Base-by-base conservation (phyloP, 495 filamentous ascomycete species). In the Penicillium dipodomyicola region DNA sequence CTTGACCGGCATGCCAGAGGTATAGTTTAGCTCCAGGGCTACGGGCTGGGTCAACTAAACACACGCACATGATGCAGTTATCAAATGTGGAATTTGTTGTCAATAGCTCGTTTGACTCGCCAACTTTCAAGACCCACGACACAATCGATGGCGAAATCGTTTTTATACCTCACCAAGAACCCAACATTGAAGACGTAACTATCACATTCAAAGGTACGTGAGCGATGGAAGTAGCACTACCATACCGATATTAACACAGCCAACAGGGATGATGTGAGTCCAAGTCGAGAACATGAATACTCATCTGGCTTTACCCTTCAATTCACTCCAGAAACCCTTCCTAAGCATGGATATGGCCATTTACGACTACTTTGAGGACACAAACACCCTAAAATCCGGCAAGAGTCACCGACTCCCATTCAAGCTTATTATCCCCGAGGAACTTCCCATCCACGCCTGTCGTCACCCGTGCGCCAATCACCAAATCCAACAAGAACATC, bases 251-350 rank as follows among this genome's bases (percentile, higher is more conserved):
- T 29, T 48, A 6, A 49, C 45, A 10, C 11, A 4, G 1, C 32
- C 11, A 46, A 43, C 15, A 43, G 37, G 40, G 11, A 50, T 22
- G 27, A 45, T 42, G 15, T 5, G 15, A 29, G 50, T 35, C 0
- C 37, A 59, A 48, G 32, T 22, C 7, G 57, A 59, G 14, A 55
- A 50, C 35, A 48, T 60, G 37, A 35, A 55, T 4, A 46, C 46
- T 2, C 57, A 55, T 22, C 3, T 60, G 22, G 45, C 51, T 15
- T 5, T 55, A 15, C 41, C 52, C 7, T 14, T 17, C 22, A 35
- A 2, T 1, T 15, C 32, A 55, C 22, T 47, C n/a, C 20, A 20
- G n/a, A 54, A 19, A n/a, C 35, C 29, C 12, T 45, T 54, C 46
- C 32, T 58, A 20, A 42, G 20, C 22, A 51, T 58, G 22, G 33